These are phyloP conservation scores for Plectranthus barbatus DNA, from an alignment of 257 asterid genomes.

Conservation along the genomic window DNA sequence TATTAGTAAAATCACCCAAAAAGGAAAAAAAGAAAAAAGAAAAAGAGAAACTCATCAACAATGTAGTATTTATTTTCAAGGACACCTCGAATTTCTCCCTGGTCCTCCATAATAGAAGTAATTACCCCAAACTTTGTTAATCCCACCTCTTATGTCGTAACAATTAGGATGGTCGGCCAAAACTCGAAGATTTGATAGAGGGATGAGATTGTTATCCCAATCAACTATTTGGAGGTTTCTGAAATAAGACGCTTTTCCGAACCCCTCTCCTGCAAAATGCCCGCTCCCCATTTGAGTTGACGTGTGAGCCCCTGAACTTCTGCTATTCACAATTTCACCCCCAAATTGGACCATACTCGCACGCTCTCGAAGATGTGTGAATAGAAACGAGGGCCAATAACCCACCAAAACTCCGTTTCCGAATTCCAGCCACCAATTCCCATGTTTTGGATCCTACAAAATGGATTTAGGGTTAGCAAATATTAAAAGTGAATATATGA, in stretches of 20 bases:
- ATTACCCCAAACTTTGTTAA: constrained; percentile 50
- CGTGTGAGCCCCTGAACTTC: constrained; percentile 29
- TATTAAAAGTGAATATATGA: no score
- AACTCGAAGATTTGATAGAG: constrained; percentile 38
- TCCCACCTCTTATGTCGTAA: constrained; percentile 40
- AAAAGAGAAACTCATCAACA: background rate
- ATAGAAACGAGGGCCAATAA: constrained; percentile 52
- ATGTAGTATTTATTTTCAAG: constrained; percentile 17
- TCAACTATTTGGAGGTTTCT: constrained; percentile 45
- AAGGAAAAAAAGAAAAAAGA: background rate
- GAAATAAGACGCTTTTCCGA: constrained; percentile 50
- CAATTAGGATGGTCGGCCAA: constrained; percentile 47
- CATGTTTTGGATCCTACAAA: constrained; percentile 53
- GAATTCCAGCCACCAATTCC: constrained; percentile 63
- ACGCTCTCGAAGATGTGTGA: constrained; percentile 41
- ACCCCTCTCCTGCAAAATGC: constrained; percentile 54
- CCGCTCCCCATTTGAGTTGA: constrained; percentile 64
- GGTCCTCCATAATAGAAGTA: constrained; percentile 66
- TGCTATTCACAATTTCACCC: constrained; percentile 43
- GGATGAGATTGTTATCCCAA: constrained; percentile 45
- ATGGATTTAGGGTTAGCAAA: no score
- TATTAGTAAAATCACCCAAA: constrained; percentile 13
- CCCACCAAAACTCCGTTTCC: constrained; percentile 50
- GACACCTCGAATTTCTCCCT: constrained; percentile 44
- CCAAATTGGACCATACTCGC: constrained; percentile 57